Conservation (phyloP, 495 filamentous ascomycete genomes). For the Parachaetomium inaequale region DNA sequence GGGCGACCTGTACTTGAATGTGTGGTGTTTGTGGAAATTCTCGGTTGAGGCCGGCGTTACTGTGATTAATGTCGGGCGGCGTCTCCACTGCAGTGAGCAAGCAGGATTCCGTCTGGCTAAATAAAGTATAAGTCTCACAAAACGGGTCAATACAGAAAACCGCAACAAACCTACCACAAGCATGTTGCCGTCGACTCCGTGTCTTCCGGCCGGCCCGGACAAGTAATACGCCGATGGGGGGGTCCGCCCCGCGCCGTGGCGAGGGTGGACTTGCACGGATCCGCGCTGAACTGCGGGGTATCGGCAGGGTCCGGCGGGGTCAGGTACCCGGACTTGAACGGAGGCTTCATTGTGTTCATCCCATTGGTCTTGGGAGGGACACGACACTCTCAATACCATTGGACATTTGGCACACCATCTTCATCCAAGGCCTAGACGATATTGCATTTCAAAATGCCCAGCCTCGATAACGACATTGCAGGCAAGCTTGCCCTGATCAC, state of each 20-base stretch:
- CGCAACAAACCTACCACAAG: not conserved
- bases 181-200: not conserved
- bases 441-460: slow-evolving; percentile 16
- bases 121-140: not conserved
- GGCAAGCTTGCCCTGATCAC: slow-evolving; percentile 62
- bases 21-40: not conserved
- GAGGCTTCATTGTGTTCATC: not conserved
- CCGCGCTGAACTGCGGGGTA: slow-evolving; percentile 1
- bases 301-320: slow-evolving; percentile 9
- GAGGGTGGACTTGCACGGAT: not conserved
- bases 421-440: too few relatives aligned
- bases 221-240: not conserved
- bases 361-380: not conserved
- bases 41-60: not conserved
- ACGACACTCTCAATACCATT: not conserved
- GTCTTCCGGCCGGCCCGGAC: not conserved
- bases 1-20: not conserved
- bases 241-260: slow-evolving; percentile 2
- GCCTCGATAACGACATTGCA: slow-evolving; percentile 49
- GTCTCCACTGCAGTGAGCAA: not conserved
- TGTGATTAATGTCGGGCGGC: not conserved
- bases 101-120: not conserved
- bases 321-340: slow-evolving; percentile 12
- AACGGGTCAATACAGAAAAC: not conserved
- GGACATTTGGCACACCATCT: too few relatives aligned